Evolutionary conservation across 2,329 filamentous ascomycete genomes (phyloP), one percentile per base, ranked within the genome.

Genomic region (Sclerotinia spermophila): DNA sequence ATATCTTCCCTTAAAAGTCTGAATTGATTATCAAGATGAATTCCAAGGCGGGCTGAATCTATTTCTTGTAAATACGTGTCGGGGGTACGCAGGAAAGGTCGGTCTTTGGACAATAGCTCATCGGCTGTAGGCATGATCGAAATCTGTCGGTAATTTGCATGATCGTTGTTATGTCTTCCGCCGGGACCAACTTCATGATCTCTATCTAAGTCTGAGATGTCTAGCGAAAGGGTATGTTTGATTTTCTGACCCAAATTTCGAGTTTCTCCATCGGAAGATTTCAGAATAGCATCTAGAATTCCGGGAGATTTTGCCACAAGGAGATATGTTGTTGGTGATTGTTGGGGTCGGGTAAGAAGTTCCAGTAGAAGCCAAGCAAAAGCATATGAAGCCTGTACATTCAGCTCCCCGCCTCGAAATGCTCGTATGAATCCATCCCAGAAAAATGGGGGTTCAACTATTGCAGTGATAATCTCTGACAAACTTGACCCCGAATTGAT

Each of bases 111-210:
- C 0, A 82, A 71, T 1, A 93, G 82, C 75, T 94, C 91, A 65
- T 90, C 87, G 0, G 84, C 78, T 0, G 90, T 93, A 0, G 91
- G 92, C 62, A 87, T 84, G 21, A 93, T 88, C 2, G 84, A 80
- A 45, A 92, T 87, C 0, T 87, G 71, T 0, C 86, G 83, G 74
- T 89, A 89, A 73, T 92, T 83, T 1, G 76, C 81, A 76, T 86
- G 86, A 74, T 94, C 91, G 68, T 94, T 94, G 78, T 94, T 89
- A 73, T 94, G 91, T 0, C 91, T 85, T 0, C 90, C 90, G 0
- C 91, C 91, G 0, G 90, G 85, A 1, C 58, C 65, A 5, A 59
- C 55, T 8, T 73, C 73, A 10, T 10, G 24, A 27, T 69, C 42
- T 24, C 17, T 45, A 45, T 66, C 60, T 8, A 69, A 59, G 61